phyloP scores from a whole-genome alignment of 306 rosid species.

The Parietaria judaica region DNA sequence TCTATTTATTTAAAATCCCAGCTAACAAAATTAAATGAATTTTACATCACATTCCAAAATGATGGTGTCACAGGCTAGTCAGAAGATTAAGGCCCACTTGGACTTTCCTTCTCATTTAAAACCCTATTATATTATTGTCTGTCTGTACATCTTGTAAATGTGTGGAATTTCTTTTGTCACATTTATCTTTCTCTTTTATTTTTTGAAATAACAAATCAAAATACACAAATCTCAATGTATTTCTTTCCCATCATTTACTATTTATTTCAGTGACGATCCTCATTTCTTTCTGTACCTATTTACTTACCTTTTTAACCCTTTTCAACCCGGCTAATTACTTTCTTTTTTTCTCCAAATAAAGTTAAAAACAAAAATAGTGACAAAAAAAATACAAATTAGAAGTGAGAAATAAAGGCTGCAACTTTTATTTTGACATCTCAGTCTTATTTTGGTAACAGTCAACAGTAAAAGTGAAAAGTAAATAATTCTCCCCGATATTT shows the following conservation, averaged over 20 bases:
- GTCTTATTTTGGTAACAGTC: constrained; percentile 6
- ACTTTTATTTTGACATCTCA: constrained; percentile 11
- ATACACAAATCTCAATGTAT: neutral
- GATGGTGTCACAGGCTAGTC: constrained; percentile 27
- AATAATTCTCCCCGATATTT: neutral
- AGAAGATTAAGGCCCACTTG: constrained; percentile 24
- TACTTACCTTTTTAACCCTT: constrained; percentile 25
- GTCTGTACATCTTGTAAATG: constrained; percentile 7
- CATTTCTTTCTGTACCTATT: constrained; percentile 55
- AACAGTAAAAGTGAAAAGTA: neutral
- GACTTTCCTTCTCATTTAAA: constrained; percentile 13
- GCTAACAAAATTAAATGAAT: constrained; percentile 19
- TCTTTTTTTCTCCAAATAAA: constrained; percentile 1
- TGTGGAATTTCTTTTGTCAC: constrained; percentile 11
- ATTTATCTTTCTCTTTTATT: neutral
- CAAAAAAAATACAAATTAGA: neutral
- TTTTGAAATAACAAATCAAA: too few species aligned
- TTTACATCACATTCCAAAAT: constrained; percentile 27
- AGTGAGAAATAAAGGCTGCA: constrained; percentile 2
- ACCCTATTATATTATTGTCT: constrained; percentile 12
- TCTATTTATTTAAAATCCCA: constrained; percentile 14
- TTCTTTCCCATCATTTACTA: constrained; percentile 23
- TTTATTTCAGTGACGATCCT: constrained; percentile 45
- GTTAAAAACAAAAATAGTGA: neutral
- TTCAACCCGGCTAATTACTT: constrained; percentile 2